phyloP scores from a whole-genome alignment of 306 rosid genomes.

The Cicer bijugum region DNA sequence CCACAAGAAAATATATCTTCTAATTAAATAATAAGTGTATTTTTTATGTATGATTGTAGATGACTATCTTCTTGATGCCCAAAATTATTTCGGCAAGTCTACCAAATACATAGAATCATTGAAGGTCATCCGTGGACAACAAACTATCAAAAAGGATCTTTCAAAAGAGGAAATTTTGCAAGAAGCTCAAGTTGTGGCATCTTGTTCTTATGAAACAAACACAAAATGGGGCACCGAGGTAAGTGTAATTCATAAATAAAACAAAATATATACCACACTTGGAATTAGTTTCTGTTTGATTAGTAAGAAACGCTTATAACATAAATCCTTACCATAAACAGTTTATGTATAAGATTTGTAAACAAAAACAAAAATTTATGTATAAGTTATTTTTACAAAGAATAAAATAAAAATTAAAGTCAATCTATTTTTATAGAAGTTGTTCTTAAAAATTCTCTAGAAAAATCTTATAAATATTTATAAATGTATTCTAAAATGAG shows the following conservation, averaged over 20 bases:
- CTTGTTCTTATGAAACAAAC: conserved; percentile 48
- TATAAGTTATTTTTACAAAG: too few relatives aligned
- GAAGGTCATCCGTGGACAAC: conserved; percentile 40
- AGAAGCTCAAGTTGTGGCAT: conserved; percentile 51
- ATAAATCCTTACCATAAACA: too few relatives aligned
- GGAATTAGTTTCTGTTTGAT: neutral
- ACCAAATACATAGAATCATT: conserved; percentile 46
- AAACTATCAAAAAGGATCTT: conserved; percentile 12
- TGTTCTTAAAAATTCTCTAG: too few relatives aligned
- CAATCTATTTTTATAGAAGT: too few relatives aligned
- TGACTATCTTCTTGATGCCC: conserved; percentile 39
- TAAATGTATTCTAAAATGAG: too few relatives aligned
- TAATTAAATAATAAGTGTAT: neutral
- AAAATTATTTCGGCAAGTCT: conserved; percentile 48
- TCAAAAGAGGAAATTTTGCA: conserved; percentile 31
- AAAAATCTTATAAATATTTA: too few relatives aligned
- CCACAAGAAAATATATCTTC: neutral
- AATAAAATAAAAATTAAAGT: too few relatives aligned
- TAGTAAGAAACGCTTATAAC: too few relatives aligned
- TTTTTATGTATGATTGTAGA: conserved; percentile 39
- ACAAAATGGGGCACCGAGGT: conserved; percentile 58
- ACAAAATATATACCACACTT: neutral
- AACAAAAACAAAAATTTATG: too few relatives aligned
- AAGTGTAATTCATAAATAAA: conserved; percentile 20
- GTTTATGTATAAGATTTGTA: too few relatives aligned